Evolutionary conservation across 306 rosid species (phyloP).

Genomic region (Cicer chorassanicum): DNA sequence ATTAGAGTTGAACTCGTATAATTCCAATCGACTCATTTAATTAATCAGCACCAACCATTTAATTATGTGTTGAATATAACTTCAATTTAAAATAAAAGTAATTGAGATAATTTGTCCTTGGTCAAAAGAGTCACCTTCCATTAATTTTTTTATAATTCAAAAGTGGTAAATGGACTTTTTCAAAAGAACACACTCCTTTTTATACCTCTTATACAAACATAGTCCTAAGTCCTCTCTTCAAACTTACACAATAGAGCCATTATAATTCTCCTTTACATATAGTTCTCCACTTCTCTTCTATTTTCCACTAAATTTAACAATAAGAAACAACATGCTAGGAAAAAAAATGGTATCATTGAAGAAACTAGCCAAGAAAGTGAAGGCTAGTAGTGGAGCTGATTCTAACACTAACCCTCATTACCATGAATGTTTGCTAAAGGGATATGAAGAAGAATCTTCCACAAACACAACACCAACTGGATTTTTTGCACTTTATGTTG

Average conservation of each 20-base stretch:
- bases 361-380: slow-evolving; percentile 71
- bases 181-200: slow-evolving; percentile 36
- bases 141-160: slow-evolving; percentile 10
- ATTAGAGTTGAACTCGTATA: too few relatives aligned
- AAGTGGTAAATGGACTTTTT: slow-evolving; percentile 44
- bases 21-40: too few relatives aligned
- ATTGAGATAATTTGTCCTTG: not conserved
- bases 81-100: too few relatives aligned
- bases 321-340: slow-evolving; percentile 54
- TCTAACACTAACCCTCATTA: slow-evolving; percentile 34
- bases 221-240: slow-evolving; percentile 25
- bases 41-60: too few relatives aligned
- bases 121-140: slow-evolving; percentile 12
- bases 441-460: slow-evolving; percentile 44
- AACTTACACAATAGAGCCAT: slow-evolving; percentile 4
- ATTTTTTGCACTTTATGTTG: slow-evolving; percentile 74
- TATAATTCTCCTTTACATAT: not conserved
- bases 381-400: slow-evolving; percentile 49
- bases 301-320: not conserved
- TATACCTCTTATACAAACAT: slow-evolving; percentile 39
- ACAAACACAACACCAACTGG: slow-evolving; percentile 68
- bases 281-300: not conserved
- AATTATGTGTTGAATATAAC: too few relatives aligned
- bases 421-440: slow-evolving; percentile 55
- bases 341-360: slow-evolving; percentile 65